A percentile compares a stretch with the other conserved stretches of the same genome.
These are phyloP conservation scores for Ganoderma meredithae DNA, from an alignment of 1,284 basidiomycete species.

Conservation along the genomic window DNA sequence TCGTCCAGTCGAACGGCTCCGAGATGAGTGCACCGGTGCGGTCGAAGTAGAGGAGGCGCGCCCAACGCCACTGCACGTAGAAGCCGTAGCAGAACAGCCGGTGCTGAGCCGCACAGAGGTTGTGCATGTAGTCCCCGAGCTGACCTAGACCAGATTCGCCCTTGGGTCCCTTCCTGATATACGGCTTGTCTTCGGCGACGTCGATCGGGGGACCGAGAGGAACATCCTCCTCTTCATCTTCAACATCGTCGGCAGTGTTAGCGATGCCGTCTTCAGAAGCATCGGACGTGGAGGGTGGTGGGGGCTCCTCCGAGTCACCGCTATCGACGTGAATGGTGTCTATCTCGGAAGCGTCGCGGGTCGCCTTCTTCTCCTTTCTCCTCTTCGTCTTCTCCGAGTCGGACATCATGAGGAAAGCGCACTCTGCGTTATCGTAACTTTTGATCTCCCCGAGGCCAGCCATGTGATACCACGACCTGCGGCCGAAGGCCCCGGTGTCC, in stretches of 20 bases:
- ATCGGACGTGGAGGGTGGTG: neutral
- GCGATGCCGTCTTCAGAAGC: neutral
- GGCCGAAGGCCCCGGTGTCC: neutral
- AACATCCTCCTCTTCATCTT: neutral
- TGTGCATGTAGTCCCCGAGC: conserved; percentile 2
- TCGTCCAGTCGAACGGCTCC: conserved; percentile 18
- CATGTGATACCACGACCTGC: neutral
- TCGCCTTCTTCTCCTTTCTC: neutral
- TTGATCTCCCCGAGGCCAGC: neutral
- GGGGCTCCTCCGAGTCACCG: neutral
- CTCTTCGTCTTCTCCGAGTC: too few species aligned
- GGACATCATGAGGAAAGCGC: neutral
- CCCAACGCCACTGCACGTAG: conserved; percentile 6
- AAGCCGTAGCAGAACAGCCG: conserved; percentile 5
- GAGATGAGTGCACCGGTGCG: conserved; percentile 18
- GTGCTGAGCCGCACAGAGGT: conserved; percentile 12
- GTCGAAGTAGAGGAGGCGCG: conserved; percentile 23
- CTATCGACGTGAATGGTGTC: neutral
- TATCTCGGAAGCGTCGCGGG: neutral
- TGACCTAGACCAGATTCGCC: conserved; percentile 2
- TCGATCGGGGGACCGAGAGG: neutral
- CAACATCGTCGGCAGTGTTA: neutral
- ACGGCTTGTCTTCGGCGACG: neutral
- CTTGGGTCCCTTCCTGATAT: neutral
- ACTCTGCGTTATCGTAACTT: neutral